phyloP scores from a whole-genome alignment of 2,329 filamentous ascomycete species.

The Venturia aucupariae region DNA sequence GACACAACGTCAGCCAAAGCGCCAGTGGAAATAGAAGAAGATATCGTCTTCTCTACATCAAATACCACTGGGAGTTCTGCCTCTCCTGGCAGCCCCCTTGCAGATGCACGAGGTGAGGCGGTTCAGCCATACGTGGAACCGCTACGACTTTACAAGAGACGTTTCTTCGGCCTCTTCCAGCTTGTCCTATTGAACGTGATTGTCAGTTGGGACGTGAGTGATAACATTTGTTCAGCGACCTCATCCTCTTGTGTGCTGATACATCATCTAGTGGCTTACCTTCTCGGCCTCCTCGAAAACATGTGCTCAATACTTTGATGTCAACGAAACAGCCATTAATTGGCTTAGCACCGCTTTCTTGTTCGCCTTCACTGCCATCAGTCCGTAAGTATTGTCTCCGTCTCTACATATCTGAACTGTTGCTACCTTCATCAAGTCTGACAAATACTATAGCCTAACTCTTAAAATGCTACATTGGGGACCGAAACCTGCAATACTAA shows the following conservation, averaged over 20 bases:
- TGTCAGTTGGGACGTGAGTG: constrained; percentile 87
- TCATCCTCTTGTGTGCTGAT: constrained; percentile 1
- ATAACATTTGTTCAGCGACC: not conserved
- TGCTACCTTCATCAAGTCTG: not conserved
- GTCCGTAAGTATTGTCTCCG: constrained; percentile 44
- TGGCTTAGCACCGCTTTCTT: constrained; percentile 87
- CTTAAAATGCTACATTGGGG: constrained; percentile 74
- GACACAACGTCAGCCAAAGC: not conserved
- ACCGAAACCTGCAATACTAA: constrained; percentile 67
- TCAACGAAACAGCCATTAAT: constrained; percentile 70
- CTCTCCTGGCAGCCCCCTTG: not conserved
- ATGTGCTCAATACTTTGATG: constrained; percentile 65
- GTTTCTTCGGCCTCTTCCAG: constrained; percentile 81
- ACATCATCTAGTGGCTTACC: constrained; percentile 67
- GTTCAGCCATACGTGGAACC: not conserved
- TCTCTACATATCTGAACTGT: not conserved
- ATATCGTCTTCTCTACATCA: not conserved
- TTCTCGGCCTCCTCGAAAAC: constrained; percentile 75
- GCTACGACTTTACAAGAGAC: constrained; percentile 58
- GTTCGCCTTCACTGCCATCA: constrained; percentile 68
- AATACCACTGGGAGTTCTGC: not conserved
- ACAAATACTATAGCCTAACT: constrained; percentile 33
- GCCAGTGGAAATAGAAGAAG: not conserved
- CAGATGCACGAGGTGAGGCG: not conserved
- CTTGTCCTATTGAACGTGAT: constrained; percentile 84